Evolutionary conservation across 2,329 filamentous ascomycete genomes (phyloP), one percentile per base, ranked within the genome.

Genomic region (Fusarium chaquense): DNA sequence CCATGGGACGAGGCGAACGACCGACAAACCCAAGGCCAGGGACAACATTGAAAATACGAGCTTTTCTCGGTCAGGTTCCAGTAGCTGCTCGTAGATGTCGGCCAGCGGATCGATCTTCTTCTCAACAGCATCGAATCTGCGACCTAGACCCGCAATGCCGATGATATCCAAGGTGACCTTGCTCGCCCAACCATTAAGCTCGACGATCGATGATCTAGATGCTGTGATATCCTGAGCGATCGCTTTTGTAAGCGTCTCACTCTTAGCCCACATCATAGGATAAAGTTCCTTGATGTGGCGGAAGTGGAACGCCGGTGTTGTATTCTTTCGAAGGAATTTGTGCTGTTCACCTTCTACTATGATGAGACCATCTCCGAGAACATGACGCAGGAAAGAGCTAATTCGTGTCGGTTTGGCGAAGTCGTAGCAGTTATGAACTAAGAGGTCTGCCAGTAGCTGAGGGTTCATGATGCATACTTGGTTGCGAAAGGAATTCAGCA

Each of bases 281-380:
- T 92, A 92, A 2, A 93, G 77, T 43, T 91, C 84, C 67, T 91
- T 92, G 75, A 93, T 85, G 66, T 91, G 89, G 5, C 90, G 85
- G 71, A 89, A 91, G 44, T 84, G 83, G 74, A 93, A 93, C 0
- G 90, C 89, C 1, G 90, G 90, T 75, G 86, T 86, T 12, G 91
- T 83, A 51, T 89, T 87, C 76, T 90, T 92, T n/a, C 90, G 84
- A 72, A 89, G 82, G 70, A 88, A 85, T 79, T 90, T 92, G 76
- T 93, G 91, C 65, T 90, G 87, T 33, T 92, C 89, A 3, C 91
- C 91, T 76, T 93, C 91, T 0, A 90, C 87, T 6, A 82, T 75
- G 8, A 93, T 79, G 12, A 93, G 78, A 3, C 90, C 85, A 18
- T 88, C 81, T 4, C 89, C 86, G 2, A 90, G 78, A 13, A 90